Conservation (phyloP, 2,329 filamentous ascomycete genomes). For the Colletotrichum sp. region DNA sequence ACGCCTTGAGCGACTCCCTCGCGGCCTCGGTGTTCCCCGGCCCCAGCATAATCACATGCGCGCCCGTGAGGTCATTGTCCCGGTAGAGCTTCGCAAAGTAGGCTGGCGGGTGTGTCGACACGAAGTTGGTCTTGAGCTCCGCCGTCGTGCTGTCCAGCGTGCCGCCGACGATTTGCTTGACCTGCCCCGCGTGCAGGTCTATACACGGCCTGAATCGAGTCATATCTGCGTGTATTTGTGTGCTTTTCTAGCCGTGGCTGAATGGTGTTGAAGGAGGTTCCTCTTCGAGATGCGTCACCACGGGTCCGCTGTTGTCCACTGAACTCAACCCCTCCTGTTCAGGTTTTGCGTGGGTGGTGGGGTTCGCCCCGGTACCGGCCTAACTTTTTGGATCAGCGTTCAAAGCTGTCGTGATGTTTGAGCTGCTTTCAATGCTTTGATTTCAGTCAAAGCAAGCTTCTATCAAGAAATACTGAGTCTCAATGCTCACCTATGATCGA, state of each 20-base stretch:
- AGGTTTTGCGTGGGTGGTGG: constrained; percentile 19
- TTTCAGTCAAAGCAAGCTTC: not conserved
- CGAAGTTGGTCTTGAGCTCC: constrained; percentile 87
- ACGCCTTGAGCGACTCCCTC: constrained; percentile 75
- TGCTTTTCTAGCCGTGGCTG: not conserved
- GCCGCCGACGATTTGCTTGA: constrained; percentile 98
- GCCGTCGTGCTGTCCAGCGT: constrained; percentile 75
- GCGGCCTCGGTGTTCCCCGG: constrained; percentile 85
- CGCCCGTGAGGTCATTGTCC: constrained; percentile 74
- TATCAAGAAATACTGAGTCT: not conserved
- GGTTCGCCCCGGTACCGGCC: constrained; percentile 16
- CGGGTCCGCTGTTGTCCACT: not conserved
- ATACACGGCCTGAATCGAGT: constrained; percentile 96
- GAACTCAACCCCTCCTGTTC: constrained; percentile 6
- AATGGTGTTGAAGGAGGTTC: not conserved
- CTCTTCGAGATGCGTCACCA: constrained; percentile 1
- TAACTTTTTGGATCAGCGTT: not conserved
- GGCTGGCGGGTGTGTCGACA: constrained; percentile 81
- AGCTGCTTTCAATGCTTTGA: not conserved
- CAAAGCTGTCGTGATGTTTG: not conserved
- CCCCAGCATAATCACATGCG: constrained; percentile 96
- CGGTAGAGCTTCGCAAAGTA: constrained; percentile 86
- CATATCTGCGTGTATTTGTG: constrained; percentile 57
- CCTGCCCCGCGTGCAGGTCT: constrained; percentile 94
- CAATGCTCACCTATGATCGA: not conserved